These are phyloP conservation scores for Eucalyptus grandis DNA, from an alignment of 345 rosid genomes.

Conservation along the genomic window DNA sequence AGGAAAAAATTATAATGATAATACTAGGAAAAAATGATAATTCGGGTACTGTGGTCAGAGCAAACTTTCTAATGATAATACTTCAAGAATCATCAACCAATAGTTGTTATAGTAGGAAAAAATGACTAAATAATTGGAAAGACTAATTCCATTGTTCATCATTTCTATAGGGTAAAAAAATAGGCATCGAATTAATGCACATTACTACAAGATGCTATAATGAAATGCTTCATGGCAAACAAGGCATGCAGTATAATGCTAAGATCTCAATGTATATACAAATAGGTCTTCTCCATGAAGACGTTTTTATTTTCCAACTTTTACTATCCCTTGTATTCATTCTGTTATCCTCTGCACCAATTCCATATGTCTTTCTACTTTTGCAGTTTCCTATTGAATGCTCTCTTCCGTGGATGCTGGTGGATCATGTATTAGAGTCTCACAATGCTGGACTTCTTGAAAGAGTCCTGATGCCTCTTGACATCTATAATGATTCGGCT, in stretches of 20 bases:
- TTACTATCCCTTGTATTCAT: not conserved
- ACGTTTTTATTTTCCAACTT: not conserved
- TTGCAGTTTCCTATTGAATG: constrained; percentile 93
- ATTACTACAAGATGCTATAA: not conserved
- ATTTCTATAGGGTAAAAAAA: not conserved
- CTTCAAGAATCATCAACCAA: not conserved
- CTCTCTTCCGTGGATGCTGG: constrained; percentile 99
- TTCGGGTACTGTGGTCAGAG: not conserved
- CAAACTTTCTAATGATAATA: not conserved
- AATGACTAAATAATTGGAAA: not conserved
- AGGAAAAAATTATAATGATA: too few species aligned
- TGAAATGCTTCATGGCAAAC: not conserved
- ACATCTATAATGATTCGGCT: constrained; percentile 96
- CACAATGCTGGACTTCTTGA: constrained; percentile 83
- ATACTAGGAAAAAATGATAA: too few species aligned
- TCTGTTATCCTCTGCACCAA: not conserved
- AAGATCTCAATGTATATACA: not conserved
- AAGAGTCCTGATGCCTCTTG: constrained; percentile 89
- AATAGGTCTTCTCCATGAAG: not conserved
- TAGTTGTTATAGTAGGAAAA: not conserved
- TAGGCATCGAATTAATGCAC: not conserved
- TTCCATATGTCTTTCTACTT: not conserved
- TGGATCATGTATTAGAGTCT: constrained; percentile 78
- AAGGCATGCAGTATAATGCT: not conserved
- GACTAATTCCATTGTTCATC: not conserved